Percentiles rank a stretch among this genome's conserved stretches.
phyloP scores from a whole-genome alignment of 345 rosid species.

The Garcia nutans region DNA sequence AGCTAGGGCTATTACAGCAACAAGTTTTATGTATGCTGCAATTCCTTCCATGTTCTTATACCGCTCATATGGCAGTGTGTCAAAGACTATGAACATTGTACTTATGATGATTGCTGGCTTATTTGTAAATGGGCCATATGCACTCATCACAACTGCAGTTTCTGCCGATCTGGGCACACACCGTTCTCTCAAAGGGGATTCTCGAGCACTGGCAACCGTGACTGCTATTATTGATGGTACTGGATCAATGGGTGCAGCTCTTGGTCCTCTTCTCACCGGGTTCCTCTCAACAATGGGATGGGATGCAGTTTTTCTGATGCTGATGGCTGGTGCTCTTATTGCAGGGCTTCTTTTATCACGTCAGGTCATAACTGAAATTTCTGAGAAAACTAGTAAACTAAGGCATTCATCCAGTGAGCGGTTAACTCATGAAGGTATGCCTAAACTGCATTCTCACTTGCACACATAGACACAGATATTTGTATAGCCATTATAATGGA shows the following conservation, averaged over 20 bases:
- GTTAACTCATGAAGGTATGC: slow-evolving; percentile 50
- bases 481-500: neutral
- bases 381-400: slow-evolving; percentile 31
- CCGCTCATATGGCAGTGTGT: slow-evolving; percentile 63
- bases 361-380: slow-evolving; percentile 51
- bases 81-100: slow-evolving; percentile 51
- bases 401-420: slow-evolving; percentile 11
- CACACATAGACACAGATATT: neutral
- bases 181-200: slow-evolving; percentile 76
- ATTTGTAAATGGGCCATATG: slow-evolving; percentile 89
- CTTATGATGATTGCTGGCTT: slow-evolving; percentile 92
- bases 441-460: slow-evolving; percentile 7
- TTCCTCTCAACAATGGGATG: slow-evolving; percentile 77
- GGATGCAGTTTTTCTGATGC: slow-evolving; percentile 74
- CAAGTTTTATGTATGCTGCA: slow-evolving; percentile 79
- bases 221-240: slow-evolving; percentile 95
- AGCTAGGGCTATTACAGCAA: slow-evolving; percentile 83
- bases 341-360: slow-evolving; percentile 78
- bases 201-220: slow-evolving; percentile 90
- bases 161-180: slow-evolving; percentile 97
- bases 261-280: slow-evolving; percentile 90
- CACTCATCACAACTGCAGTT: slow-evolving; percentile 94
- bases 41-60: slow-evolving; percentile 83
- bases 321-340: slow-evolving; percentile 62
- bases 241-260: slow-evolving; percentile 90